Percentiles rank a stretch among this genome's conserved stretches.
Evolutionary conservation across 768 basidiomycete genomes (phyloP).

Genomic region (Megacollybia marginata): DNA sequence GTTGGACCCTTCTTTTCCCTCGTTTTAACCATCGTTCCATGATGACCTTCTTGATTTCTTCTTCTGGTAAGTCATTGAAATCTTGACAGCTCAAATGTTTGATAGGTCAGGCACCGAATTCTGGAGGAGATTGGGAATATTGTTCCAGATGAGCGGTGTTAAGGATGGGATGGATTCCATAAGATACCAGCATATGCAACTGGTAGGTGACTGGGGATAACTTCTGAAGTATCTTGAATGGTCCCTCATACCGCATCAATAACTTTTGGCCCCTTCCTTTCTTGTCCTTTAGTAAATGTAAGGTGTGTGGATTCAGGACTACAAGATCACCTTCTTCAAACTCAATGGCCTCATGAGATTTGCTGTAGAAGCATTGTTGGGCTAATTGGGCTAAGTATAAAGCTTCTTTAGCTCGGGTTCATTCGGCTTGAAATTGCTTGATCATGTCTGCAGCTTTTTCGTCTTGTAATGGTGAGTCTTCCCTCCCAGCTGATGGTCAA

Average conservation of each 20-base stretch:
- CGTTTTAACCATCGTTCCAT: constrained; percentile 5
- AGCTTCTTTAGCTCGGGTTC: too few relatives aligned
- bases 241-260: neutral
- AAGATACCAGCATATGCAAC: constrained; percentile 9
- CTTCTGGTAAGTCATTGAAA: constrained; percentile 13
- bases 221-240: constrained; percentile 3
- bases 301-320: too few relatives aligned
- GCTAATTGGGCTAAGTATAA: too few relatives aligned
- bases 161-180: neutral
- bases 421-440: too few relatives aligned
- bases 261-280: too few relatives aligned
- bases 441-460: too few relatives aligned
- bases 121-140: constrained; percentile 9
- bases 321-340: too few relatives aligned
- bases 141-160: constrained; percentile 7
- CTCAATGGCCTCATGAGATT: neutral
- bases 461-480: too few relatives aligned
- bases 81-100: constrained; percentile 2
- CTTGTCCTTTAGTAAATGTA: neutral
- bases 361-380: neutral
- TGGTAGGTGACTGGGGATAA: constrained; percentile 14
- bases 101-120: constrained; percentile 7
- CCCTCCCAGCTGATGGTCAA: constrained; percentile 3
- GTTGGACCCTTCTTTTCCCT: too few relatives aligned
- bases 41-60: too few relatives aligned